A percentile compares a stretch with the other conserved stretches of the same genome.
Evolutionary conservation across 1,284 basidiomycete species (phyloP).

Genomic region (Neolentinus lepideus): DNA sequence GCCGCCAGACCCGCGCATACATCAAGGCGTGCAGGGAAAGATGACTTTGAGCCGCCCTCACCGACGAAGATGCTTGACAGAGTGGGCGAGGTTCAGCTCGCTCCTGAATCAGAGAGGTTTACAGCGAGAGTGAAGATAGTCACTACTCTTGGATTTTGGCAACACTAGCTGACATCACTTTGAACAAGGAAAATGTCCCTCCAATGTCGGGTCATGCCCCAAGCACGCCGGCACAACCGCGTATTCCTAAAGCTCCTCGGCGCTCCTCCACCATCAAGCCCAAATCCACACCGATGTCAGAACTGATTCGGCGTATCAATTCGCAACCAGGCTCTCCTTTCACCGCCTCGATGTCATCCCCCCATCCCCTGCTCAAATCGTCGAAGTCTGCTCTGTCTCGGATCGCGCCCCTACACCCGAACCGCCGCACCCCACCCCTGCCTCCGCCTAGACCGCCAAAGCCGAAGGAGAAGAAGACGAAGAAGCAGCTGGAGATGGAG

Average conservation of each 20-base stretch:
- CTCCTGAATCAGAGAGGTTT: neutral
- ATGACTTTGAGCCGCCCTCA: neutral
- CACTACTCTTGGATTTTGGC: neutral
- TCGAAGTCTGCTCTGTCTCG: constrained; percentile 52
- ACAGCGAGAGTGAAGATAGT: neutral
- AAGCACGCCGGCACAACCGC: neutral
- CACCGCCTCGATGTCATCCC: constrained; percentile 24
- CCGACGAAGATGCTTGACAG: neutral
- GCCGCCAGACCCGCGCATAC: neutral
- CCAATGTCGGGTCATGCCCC: neutral
- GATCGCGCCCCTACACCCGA: constrained; percentile 69
- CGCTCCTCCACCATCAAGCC: constrained; percentile 14
- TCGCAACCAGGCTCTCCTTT: constrained; percentile 61
- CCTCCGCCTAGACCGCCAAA: constrained; percentile 58
- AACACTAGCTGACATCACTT: neutral
- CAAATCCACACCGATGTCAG: constrained; percentile 58
- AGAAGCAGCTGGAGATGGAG: constrained; percentile 66
- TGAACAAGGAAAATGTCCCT: neutral
- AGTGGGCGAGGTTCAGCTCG: neutral
- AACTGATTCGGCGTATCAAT: constrained; percentile 65
- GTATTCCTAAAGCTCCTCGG: neutral
- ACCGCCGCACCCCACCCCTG: constrained; percentile 61
- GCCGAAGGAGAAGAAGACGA: constrained; percentile 69
- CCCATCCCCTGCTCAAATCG: constrained; percentile 50
- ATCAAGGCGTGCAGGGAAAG: neutral